Base-by-base conservation (phyloP, 2,329 filamentous ascomycete species). In the Trichoderma atrobrunneum region DNA sequence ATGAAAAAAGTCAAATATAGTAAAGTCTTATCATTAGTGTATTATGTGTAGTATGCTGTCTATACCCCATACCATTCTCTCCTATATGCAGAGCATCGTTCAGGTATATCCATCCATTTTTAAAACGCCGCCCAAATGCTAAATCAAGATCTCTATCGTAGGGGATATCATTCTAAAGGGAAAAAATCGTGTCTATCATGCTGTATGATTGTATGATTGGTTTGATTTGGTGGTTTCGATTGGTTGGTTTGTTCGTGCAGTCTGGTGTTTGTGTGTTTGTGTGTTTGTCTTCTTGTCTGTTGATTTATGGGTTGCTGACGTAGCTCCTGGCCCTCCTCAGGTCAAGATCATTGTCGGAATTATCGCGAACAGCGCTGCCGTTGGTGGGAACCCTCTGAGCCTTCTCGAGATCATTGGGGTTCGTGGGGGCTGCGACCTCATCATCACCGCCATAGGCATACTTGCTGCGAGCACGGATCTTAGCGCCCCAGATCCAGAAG, bases 401-500 rank as follows among this genome's bases (percentile, higher is more conserved):
- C 78, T 82, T 84, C 72, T 85, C 84, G 2, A 81, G 75, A 24
- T 85, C 83, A 8, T 76, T 77, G 48, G 71, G 79, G 75, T 59
- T 54, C 14, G 70, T 63, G 14, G n/a, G n/a, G 5, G 57, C 28
- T 28, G 24, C 28, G 21, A 75, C 68, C 26, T 77, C 80, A 66
- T 84, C 84, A 65, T 89, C 87, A 1, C 87, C 87, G n/a, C 81
- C 83, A 74, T 93, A 97, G 0, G 94, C 94, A 78, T 89, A 97
- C 80, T 89, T 91, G 77, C 90, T 93, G 72, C 86, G 84, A 70
- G 83, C 84, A 6, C 94, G 86, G 75, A 97, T 97, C 6, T 80
- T 80, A 18, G 90, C 92, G 4, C 94, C 94, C 76, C 89, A 93
- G 77, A 85, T 89, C 85, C 92, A 97, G 82, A 97, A 97, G 30